Base-by-base conservation (phyloP, 495 filamentous ascomycete species). In the Elaphomyces granulatus region DNA sequence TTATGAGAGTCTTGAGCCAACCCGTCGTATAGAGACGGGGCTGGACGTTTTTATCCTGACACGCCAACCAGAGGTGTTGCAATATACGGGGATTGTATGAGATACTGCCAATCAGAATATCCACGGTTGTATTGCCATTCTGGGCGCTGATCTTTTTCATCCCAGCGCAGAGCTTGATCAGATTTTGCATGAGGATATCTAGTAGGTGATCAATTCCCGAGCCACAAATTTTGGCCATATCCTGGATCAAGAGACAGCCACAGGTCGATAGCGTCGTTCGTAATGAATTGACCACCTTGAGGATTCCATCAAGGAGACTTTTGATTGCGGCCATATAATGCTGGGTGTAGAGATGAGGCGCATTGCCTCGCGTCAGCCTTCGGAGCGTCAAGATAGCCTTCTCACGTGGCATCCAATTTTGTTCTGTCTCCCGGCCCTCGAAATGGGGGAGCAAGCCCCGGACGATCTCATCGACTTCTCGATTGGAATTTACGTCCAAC, bases 141-240 rank as follows among this genome's bases (percentile, higher is more conserved):
- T 87, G 72, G 0, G 85, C 81, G 12, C 70, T 75, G 41, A 98
- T 90, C 56, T 94, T 93, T 59, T 96, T 96, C 10, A 85, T 86
- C 6, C 74, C 74, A 2, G 75, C 81, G 46, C 78, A 88, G 37
- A 94, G 72, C 52, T 94, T 94, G 59, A 94, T 75, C 44, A 94
- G 69, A 42, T 79, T 84, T 42, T 90, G 85, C 58, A 96, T 74
- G 6, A 95, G 66, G 12, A 94, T 72, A 50, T 98, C 90, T 15
- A 90, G 78, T 77, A 92, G 86, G 1, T 80, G 67, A 49, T 98
- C 90, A 33, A 96, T 71, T 41, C 68, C 80, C 0, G 86, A 68
- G 1, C 86, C 84, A 32, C 79, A 77, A 14, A 68, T 73, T 42
- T 66, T 75, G 8, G 85, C 87, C 16, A 95, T 59, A 32, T 96